A percentile compares a stretch with the other conserved stretches of the same genome.
These are phyloP conservation scores for Gaeumannomyces tritici DNA, from an alignment of 2,329 filamentous ascomycete species.

Conservation along the genomic window DNA sequence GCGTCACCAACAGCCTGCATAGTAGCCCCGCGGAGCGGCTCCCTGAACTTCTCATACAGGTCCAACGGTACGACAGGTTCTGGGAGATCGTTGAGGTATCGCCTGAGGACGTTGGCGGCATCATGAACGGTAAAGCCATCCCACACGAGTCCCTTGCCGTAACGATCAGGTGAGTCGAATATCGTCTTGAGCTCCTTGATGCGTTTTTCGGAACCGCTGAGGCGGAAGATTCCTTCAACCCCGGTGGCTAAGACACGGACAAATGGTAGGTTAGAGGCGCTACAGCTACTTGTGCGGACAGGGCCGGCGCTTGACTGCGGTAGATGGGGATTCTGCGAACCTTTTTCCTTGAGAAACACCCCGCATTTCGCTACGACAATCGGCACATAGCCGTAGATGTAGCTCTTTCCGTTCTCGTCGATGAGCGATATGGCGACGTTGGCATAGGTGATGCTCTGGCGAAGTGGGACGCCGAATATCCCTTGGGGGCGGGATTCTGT, in stretches of 20 bases:
- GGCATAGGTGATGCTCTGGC: conserved; percentile 91
- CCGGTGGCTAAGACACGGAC: conserved; percentile 60
- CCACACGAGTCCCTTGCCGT: conserved; percentile 95
- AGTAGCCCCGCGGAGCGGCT: conserved; percentile 63
- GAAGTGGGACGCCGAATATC: conserved; percentile 90
- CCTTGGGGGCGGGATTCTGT: conserved; percentile 49
- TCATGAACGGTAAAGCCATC: conserved; percentile 97
- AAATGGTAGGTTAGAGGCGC: neutral
- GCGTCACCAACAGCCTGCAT: conserved; percentile 64
- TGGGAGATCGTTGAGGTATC: conserved; percentile 92
- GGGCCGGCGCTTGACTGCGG: neutral
- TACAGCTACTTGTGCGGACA: neutral
- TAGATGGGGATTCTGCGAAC: conserved; percentile 40
- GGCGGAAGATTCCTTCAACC: conserved; percentile 90
- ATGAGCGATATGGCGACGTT: conserved; percentile 96
- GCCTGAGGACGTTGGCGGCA: conserved; percentile 88
- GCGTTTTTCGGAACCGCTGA: conserved; percentile 92
- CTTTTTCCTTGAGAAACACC: conserved; percentile 95
- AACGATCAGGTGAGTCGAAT: conserved; percentile 91
- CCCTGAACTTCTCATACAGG: conserved; percentile 83
- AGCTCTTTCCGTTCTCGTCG: conserved; percentile 85
- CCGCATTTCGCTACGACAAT: conserved; percentile 98
- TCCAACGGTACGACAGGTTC: conserved; percentile 94
- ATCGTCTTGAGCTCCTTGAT: conserved; percentile 91
- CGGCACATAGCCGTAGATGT: conserved; percentile 96